phyloP scores from a whole-genome alignment of 2,329 filamentous ascomycete species.

The Penicillium sp. region DNA sequence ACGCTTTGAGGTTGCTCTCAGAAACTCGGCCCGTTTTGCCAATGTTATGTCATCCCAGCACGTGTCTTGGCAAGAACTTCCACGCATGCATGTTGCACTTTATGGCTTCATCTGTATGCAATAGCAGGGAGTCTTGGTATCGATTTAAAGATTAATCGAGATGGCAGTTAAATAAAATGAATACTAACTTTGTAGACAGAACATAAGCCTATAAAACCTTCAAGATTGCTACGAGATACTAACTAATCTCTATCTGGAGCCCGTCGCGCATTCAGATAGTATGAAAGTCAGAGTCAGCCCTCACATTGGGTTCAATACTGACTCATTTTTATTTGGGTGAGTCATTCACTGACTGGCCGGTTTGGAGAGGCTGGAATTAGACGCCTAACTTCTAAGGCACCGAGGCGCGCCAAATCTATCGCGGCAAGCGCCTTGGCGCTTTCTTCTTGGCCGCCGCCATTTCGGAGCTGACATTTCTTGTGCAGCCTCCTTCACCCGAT shows the following conservation, averaged over 20 bases:
- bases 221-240: neutral
- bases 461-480: neutral
- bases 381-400: slow-evolving; percentile 6
- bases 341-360: neutral
- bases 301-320: neutral
- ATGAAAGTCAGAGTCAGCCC: neutral
- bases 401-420: neutral
- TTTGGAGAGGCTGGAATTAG: neutral
- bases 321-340: neutral
- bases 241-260: neutral
- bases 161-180: neutral
- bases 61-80: neutral
- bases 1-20: neutral
- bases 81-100: neutral
- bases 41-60: slow-evolving; percentile 1
- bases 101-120: neutral
- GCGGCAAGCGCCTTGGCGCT: slow-evolving; percentile 9
- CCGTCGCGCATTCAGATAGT: neutral
- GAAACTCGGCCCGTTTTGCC: neutral
- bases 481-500: neutral
- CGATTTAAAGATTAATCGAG: neutral
- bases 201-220: neutral
- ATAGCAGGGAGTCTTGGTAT: neutral
- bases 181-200: neutral
- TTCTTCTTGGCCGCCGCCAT: neutral